These are phyloP conservation scores for Cyclocybe aegerita DNA, from an alignment of 768 basidiomycete species.

Conservation along the genomic window DNA sequence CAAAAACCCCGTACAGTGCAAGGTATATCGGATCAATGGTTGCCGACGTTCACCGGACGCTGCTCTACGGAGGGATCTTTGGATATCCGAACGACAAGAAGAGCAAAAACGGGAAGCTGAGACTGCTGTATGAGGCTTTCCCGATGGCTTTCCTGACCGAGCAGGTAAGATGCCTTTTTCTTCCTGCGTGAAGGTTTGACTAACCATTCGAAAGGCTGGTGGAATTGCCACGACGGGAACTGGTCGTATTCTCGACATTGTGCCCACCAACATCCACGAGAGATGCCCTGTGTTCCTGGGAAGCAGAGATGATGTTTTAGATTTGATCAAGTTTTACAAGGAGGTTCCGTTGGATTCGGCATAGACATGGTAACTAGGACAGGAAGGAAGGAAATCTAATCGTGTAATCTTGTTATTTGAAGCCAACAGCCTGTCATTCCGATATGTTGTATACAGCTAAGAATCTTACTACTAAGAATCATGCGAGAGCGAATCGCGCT, in stretches of 20 bases:
- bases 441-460: too few species aligned
- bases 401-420: conserved; percentile 1
- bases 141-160: conserved; percentile 96
- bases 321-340: conserved; percentile 85
- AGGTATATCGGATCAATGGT: conserved; percentile 99
- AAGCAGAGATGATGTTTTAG: conserved; percentile 88
- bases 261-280: conserved; percentile 85
- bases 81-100: conserved; percentile 99
- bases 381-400: conserved; percentile 1
- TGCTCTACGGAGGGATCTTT: conserved; percentile 98
- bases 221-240: conserved; percentile 96
- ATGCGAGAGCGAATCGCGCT: too few species aligned
- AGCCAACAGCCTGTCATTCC: background rate
- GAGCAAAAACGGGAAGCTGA: conserved; percentile 92
- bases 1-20: conserved; percentile 84
- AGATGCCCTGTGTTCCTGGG: conserved; percentile 93
- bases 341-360: conserved; percentile 29
- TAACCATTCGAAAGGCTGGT: conserved; percentile 62
- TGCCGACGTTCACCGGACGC: conserved; percentile 94
- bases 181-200: background rate
- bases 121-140: conserved; percentile 96
- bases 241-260: conserved; percentile 89
- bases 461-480: too few species aligned
- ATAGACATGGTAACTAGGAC: background rate
- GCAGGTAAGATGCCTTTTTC: conserved; percentile 54